phyloP scores from a whole-genome alignment of 352 stramenopile species.

The Phytophthora pistaciae region DNA sequence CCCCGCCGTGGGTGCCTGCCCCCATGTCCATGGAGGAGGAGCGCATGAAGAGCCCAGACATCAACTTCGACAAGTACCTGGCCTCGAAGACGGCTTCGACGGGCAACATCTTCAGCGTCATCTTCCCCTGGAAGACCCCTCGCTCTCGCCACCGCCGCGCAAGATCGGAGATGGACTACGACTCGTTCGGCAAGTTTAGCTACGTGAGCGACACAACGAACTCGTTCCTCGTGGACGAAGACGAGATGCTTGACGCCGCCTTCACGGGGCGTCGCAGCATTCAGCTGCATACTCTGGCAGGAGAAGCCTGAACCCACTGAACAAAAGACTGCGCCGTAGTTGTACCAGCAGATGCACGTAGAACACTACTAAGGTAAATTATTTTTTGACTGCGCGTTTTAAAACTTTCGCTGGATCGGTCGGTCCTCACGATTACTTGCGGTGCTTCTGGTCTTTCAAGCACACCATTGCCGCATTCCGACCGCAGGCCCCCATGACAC shows the following conservation, averaged over 20 bases:
- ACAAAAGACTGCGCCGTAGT: slow-evolving; percentile 41
- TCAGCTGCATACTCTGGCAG: slow-evolving; percentile 83
- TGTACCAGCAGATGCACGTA: slow-evolving; percentile 50
- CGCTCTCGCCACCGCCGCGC: slow-evolving; percentile 54
- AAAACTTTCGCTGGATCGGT: background rate
- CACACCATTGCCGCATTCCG: slow-evolving; percentile 85
- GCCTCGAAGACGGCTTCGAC: slow-evolving; percentile 84
- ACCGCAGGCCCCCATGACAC: slow-evolving; percentile 91
- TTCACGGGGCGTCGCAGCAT: slow-evolving; percentile 86
- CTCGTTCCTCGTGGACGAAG: slow-evolving; percentile 90
- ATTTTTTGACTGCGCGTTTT: slow-evolving; percentile 37
- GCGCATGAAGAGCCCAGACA: slow-evolving; percentile 79
- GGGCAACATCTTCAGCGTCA: slow-evolving; percentile 85
- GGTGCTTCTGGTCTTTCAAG: slow-evolving; percentile 61
- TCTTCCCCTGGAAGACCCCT: slow-evolving; percentile 82
- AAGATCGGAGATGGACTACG: slow-evolving; percentile 65
- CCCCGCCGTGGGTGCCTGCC: slow-evolving; percentile 75
- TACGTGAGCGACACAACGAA: slow-evolving; percentile 91
- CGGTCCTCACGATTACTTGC: background rate
- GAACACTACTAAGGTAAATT: slow-evolving; percentile 48
- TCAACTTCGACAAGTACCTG: slow-evolving; percentile 89
- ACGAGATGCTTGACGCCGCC: slow-evolving; percentile 88
- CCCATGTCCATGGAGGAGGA: slow-evolving; percentile 80
- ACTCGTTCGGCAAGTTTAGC: slow-evolving; percentile 90
- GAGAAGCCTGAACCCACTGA: slow-evolving; percentile 60